A percentile compares a stretch with the other conserved stretches of the same genome.
Evolutionary conservation across 306 rosid genomes (phyloP).

Genomic region (Quercus aquifolioides): DNA sequence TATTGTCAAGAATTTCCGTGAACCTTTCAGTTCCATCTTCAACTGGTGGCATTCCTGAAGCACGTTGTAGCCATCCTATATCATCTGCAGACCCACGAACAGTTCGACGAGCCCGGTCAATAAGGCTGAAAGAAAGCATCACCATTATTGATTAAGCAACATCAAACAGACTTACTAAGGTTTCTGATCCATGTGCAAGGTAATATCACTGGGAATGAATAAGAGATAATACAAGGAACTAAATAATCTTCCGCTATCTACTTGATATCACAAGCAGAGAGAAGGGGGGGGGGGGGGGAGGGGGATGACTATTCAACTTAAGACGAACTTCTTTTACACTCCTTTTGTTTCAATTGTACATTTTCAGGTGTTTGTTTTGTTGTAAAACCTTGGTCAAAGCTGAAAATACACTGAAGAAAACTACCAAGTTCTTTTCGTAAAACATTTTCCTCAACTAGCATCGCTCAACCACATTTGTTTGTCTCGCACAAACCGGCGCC

Average conservation of each 20-base stretch:
- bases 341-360: neutral
- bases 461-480: no score
- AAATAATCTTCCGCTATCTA: neutral
- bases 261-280: neutral
- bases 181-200: neutral
- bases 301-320: neutral
- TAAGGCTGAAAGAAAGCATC: conserved; percentile 54
- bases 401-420: no score
- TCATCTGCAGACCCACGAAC: conserved; percentile 94
- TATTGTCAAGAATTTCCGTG: conserved; percentile 62
- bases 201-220: conserved; percentile 9
- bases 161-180: neutral
- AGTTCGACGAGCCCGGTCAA: conserved; percentile 81
- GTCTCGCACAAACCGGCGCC: no score
- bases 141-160: conserved; percentile 16
- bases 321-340: neutral
- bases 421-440: no score
- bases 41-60: conserved; percentile 74
- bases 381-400: no score
- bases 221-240: neutral
- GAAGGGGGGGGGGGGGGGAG: no score
- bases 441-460: no score
- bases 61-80: conserved; percentile 94
- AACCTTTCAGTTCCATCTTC: conserved; percentile 90
- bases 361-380: no score